Base-by-base conservation (phyloP, 257 asterid species). In the Jacaranda mimosifolia region DNA sequence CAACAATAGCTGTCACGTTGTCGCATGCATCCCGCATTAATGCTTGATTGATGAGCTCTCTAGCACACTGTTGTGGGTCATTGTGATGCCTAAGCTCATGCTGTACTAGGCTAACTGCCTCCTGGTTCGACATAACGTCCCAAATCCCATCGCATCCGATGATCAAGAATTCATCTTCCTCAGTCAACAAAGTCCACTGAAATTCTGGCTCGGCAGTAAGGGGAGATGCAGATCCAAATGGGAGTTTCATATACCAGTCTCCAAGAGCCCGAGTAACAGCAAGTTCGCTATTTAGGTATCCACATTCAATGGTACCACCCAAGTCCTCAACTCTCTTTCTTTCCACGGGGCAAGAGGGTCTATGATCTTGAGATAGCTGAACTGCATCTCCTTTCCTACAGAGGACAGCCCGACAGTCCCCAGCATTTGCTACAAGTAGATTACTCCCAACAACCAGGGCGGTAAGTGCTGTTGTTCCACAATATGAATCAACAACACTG, bases 241-340 rank as follows among this genome's bases (percentile, higher is more conserved):
- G 94, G 40, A 87, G 94, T 76, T 95, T 95, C 98, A 95, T 89
- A 52, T 86, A 88, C 99, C 97, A 93, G 85, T 95, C 99, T 64
- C 99, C 99, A 12, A 95, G 97, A 19, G 98, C 97, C 19, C 99
- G 88, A 9, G 98, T 93, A 39, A 95, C 94, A 36, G 97, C 91
- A 39, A 95, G 97, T 46, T 90, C 97, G 45, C 98, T 98, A 4
- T 95, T 95, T 73, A 95, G 85, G 83, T 88, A 93, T 48, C 93
- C 98, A 56, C 82, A 84, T 77, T 95, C 97, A 11, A 95, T 85
- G 2, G 74, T 78, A 53, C 98, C 99, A 0, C 98, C 99, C 73
- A 91, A 81, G 63, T 88, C 87, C 85, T 93, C 96, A 1, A 95
- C 91, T 87, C 99, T 80, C 74, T 83, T 86, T 46, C 85, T 78